These are phyloP conservation scores for Peronosclerospora sorghi DNA, from an alignment of 352 stramenopile species.

Conservation along the genomic window DNA sequence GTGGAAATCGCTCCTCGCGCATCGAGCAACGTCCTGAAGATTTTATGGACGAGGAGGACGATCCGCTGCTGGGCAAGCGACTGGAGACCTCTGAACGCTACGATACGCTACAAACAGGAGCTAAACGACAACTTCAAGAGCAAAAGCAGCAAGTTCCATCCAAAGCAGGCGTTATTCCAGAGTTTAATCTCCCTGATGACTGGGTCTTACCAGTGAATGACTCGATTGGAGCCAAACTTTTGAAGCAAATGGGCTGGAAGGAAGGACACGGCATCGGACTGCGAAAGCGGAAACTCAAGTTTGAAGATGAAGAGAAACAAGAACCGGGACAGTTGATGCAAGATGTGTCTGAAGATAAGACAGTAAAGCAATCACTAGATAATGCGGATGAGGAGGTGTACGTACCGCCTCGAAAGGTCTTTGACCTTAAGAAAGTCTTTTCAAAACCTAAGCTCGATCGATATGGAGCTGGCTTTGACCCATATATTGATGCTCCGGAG, in stretches of 20 bases:
- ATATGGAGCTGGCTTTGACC: conserved; percentile 72
- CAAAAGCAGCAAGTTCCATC: conserved; percentile 10
- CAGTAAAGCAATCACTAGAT: conserved; percentile 3
- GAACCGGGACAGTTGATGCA: conserved; percentile 5
- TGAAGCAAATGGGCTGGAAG: conserved; percentile 87
- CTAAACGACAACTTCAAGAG: conserved; percentile 24
- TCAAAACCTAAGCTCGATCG: conserved; percentile 61
- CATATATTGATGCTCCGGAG: conserved; percentile 61
- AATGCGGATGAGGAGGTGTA: conserved; percentile 32
- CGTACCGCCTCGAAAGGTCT: conserved; percentile 41
- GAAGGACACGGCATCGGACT: conserved; percentile 83
- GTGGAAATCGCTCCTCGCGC: conserved; percentile 22
- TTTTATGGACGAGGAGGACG: conserved; percentile 92
- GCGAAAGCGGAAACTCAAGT: conserved; percentile 40
- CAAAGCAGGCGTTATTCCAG: conserved; percentile 13
- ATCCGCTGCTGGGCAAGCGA: conserved; percentile 73
- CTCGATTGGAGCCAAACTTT: conserved; percentile 73
- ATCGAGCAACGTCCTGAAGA: conserved; percentile 75
- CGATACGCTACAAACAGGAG: conserved; percentile 37
- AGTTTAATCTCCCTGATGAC: conserved; percentile 55
- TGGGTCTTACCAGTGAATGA: conserved; percentile 59
- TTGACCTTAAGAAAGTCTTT: conserved; percentile 43
- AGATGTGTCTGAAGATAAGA: conserved; percentile 1
- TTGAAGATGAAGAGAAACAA: conserved; percentile 8
- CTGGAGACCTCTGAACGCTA: conserved; percentile 61